Percentiles rank a stretch among this genome's conserved stretches.
Evolutionary conservation across 768 basidiomycete species (phyloP).

Genomic region (Boletus speciosus): DNA sequence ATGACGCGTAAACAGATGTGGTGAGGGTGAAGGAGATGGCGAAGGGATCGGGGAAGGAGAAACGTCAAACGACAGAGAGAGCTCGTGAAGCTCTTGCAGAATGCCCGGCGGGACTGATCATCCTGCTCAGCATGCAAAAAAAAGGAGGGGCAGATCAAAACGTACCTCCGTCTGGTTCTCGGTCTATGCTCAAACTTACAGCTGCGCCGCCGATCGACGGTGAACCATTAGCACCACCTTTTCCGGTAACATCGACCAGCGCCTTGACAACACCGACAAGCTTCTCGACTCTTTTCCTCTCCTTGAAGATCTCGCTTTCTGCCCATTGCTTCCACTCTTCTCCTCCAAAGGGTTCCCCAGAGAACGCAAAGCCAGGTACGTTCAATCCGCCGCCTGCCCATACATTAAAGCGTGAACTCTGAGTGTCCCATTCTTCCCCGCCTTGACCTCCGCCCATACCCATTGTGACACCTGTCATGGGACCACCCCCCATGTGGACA

Average conservation of each 20-base stretch:
- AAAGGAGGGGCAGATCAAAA: not conserved
- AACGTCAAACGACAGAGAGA: constrained; percentile 27
- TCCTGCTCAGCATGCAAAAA: constrained; percentile 1
- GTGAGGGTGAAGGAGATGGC: constrained; percentile 29
- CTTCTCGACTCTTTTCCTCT: constrained; percentile 59
- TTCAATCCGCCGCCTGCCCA: constrained; percentile 10
- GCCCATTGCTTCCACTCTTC: constrained; percentile 32
- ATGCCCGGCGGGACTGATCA: constrained; percentile 18
- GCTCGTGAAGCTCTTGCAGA: constrained; percentile 26
- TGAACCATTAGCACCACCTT: constrained; percentile 23
- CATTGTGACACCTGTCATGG: constrained; percentile 13
- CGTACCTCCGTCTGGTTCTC: constrained; percentile 16
- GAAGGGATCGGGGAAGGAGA: constrained; percentile 20
- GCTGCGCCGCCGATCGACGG: not conserved
- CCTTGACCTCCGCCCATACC: constrained; percentile 11
- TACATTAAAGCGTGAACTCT: constrained; percentile 14
- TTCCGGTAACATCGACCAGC: constrained; percentile 61
- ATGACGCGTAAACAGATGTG: constrained; percentile 10
- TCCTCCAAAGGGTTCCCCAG: constrained; percentile 4
- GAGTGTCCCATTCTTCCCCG: constrained; percentile 26
- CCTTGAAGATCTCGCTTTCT: constrained; percentile 44
- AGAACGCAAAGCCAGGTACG: constrained; percentile 9
- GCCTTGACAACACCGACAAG: constrained; percentile 55
- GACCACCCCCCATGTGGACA: not conserved
- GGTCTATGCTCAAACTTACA: constrained; percentile 1